phyloP scores from a whole-genome alignment of 2,329 filamentous ascomycete species.

The Fusarium lateritium region DNA sequence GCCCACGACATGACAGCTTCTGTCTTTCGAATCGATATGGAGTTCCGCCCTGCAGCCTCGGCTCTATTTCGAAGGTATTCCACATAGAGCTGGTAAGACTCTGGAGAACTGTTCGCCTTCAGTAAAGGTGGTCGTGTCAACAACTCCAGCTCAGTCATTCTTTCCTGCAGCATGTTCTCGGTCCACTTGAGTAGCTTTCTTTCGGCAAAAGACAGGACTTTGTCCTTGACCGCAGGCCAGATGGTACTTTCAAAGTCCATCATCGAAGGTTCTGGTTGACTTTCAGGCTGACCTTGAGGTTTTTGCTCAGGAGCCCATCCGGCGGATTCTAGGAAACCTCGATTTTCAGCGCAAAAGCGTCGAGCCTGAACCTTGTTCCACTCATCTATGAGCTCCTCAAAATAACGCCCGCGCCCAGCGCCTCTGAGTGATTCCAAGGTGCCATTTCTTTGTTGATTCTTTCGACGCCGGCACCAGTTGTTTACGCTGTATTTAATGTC shows the following conservation, averaged over 20 bases:
- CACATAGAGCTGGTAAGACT: not conserved
- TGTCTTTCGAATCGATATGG: rapidly evolving
- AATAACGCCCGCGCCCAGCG: too few relatives aligned
- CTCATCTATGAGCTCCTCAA: rapidly evolving
- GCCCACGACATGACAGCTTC: slow-evolving; percentile 16
- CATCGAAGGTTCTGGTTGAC: too few relatives aligned
- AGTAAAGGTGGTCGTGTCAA: not conserved
- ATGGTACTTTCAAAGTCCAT: not conserved
- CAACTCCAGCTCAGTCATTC: not conserved
- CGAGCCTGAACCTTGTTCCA: rapidly evolving
- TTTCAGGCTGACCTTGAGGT: too few relatives aligned
- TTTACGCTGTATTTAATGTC: too few relatives aligned
- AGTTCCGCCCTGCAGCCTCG: not conserved
- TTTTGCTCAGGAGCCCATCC: too few relatives aligned
- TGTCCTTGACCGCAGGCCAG: not conserved
- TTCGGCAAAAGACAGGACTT: not conserved
- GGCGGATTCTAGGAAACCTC: not conserved
- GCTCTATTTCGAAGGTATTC: not conserved
- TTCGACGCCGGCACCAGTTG: too few relatives aligned
- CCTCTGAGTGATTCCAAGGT: too few relatives aligned
- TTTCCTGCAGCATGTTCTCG: not conserved
- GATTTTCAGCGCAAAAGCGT: not conserved
- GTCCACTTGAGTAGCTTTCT: not conserved
- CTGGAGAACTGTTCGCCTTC: slow-evolving; percentile 2
- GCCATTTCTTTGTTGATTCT: too few relatives aligned